Conservation (phyloP, 1,139 yeast genomes). For the Debaryomyces sp. region DNA sequence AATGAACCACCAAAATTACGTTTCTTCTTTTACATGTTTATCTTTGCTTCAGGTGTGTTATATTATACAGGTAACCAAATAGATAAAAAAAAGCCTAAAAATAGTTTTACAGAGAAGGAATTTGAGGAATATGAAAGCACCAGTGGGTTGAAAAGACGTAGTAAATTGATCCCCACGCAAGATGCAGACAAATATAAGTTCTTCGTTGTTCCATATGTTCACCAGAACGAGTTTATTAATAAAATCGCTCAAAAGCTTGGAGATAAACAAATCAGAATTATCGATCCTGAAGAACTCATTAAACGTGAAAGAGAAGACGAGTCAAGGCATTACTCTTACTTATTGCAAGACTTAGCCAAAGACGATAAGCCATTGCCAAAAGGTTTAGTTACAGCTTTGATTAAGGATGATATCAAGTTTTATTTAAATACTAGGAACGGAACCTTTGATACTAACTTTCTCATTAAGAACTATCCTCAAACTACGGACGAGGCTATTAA, state of each 20-base stretch:
- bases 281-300: constrained; percentile 50
- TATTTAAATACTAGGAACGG: constrained; percentile 45
- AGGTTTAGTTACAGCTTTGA: constrained; percentile 60
- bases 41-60: constrained; percentile 56
- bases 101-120: constrained; percentile 59
- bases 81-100: constrained; percentile 56
- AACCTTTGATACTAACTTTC: constrained; percentile 45
- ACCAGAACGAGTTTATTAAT: constrained; percentile 23
- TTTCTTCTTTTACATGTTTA: constrained; percentile 51
- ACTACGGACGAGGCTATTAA: constrained; percentile 63
- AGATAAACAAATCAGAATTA: constrained; percentile 42
- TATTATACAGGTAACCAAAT: constrained; percentile 53
- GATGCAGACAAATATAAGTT: constrained; percentile 36
- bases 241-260: constrained; percentile 22
- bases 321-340: constrained; percentile 41
- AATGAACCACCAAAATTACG: constrained; percentile 45
- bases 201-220: constrained; percentile 47
- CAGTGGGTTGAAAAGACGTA: constrained; percentile 58
- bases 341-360: constrained; percentile 43
- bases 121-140: constrained; percentile 52
- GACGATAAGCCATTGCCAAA: constrained; percentile 48
- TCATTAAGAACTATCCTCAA: constrained; percentile 58
- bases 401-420: constrained; percentile 48
- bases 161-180: constrained; percentile 39
- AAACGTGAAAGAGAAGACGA: constrained; percentile 45